phyloP scores from a whole-genome alignment of 2,329 filamentous ascomycete species.

The Paradendryphiella salina region DNA sequence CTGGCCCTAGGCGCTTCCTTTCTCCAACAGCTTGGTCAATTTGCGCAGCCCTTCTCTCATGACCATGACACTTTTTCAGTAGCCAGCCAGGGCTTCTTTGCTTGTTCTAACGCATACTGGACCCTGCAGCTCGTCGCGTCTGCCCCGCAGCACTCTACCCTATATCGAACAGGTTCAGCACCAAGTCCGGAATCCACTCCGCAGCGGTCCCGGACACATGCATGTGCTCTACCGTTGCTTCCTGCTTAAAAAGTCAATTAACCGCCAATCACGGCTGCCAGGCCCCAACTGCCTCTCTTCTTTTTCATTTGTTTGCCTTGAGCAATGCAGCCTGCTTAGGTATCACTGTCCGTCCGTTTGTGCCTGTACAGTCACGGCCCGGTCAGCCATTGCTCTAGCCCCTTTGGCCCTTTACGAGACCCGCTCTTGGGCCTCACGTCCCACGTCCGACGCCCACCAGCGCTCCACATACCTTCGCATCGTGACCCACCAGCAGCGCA shows the following conservation, averaged over 20 bases:
- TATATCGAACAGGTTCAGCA: background rate
- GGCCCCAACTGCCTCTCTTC: background rate
- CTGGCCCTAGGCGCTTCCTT: constrained; percentile 13
- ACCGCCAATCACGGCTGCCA: constrained; percentile 28
- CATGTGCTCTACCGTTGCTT: constrained; percentile 24
- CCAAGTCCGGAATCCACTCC: constrained; percentile 21
- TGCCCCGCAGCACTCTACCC: constrained; percentile 23
- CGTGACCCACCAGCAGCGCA: constrained; percentile 26
- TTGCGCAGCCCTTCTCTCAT: constrained; percentile 12
- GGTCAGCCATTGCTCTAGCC: constrained; percentile 34
- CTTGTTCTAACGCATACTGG: constrained; percentile 15
- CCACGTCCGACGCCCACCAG: constrained; percentile 23
- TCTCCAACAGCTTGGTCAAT: constrained; percentile 8
- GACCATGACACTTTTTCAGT: constrained; percentile 3
- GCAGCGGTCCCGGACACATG: constrained; percentile 11
- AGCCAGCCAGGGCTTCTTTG: constrained; percentile 10
- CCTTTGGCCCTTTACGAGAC: constrained; percentile 40
- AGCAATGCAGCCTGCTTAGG: too few species aligned
- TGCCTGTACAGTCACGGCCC: constrained; percentile 31
- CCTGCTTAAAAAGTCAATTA: constrained; percentile 20
- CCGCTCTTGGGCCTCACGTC: constrained; percentile 29
- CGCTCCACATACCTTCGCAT: constrained; percentile 27
- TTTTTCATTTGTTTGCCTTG: constrained; percentile 3
- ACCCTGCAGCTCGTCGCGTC: constrained; percentile 27
- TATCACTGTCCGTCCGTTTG: constrained; percentile 8